phyloP scores from a whole-genome alignment of 768 basidiomycete genomes.

The Rubroboletus satanas region DNA sequence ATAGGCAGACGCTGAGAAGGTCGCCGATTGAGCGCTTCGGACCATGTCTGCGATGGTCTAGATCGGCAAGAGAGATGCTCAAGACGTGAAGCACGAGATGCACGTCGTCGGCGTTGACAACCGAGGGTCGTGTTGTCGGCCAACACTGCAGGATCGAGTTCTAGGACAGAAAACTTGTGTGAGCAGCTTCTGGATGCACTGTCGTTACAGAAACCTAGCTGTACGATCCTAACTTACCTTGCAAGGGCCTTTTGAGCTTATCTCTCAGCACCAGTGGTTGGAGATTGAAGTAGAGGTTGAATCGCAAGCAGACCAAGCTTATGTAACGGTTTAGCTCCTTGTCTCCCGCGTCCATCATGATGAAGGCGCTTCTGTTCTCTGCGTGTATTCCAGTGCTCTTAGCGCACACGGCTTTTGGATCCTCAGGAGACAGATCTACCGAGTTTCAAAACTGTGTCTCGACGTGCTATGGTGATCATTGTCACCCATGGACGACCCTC shows the following conservation, averaged over 20 bases:
- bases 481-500: slow-evolving; percentile 35
- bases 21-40: slow-evolving; percentile 38
- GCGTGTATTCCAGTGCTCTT: slow-evolving; percentile 16
- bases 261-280: background rate
- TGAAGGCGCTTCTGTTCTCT: slow-evolving; percentile 15
- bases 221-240: background rate
- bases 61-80: background rate
- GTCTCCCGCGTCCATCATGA: background rate
- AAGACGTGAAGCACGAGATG: background rate
- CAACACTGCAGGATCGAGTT: background rate
- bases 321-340: slow-evolving; percentile 9
- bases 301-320: slow-evolving; percentile 4
- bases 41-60: slow-evolving; percentile 29
- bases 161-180: background rate
- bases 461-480: slow-evolving; percentile 29
- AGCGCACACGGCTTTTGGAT: slow-evolving; percentile 10
- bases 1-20: slow-evolving; percentile 72
- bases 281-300: no score
- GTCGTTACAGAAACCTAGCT: no score
- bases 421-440: slow-evolving; percentile 34
- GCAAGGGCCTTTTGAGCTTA: background rate
- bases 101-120: background rate
- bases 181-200: background rate
- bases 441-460: slow-evolving; percentile 38
- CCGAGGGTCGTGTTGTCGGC: background rate